Conservation (phyloP, 306 rosid genomes). For the Casuarina cunninghamiana region DNA sequence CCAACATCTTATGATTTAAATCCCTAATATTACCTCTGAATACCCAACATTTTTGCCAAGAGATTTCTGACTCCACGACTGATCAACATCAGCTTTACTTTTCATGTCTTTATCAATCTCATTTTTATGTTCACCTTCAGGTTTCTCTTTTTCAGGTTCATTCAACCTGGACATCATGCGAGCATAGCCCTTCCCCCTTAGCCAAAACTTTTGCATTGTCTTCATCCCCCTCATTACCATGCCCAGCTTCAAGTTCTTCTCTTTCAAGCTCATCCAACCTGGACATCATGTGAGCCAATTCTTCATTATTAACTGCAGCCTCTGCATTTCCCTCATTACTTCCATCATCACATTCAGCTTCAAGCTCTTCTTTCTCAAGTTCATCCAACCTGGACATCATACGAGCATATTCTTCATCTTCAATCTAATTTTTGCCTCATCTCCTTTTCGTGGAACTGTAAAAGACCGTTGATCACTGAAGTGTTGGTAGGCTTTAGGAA, state of each 20-base stretch:
- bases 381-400: slow-evolving; percentile 62
- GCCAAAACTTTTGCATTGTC: slow-evolving; percentile 27
- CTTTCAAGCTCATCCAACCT: slow-evolving; percentile 74
- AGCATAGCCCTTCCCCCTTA: slow-evolving; percentile 59
- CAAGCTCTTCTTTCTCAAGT: slow-evolving; percentile 81
- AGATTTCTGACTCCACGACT: slow-evolving; percentile 37
- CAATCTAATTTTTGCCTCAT: slow-evolving; percentile 29
- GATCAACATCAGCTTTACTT: slow-evolving; percentile 36
- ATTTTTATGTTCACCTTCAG: slow-evolving; percentile 50
- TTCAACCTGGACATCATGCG: slow-evolving; percentile 55
- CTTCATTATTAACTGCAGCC: slow-evolving; percentile 45
- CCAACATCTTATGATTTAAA: slow-evolving; percentile 29
- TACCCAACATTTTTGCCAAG: slow-evolving; percentile 26
- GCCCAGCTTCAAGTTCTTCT: slow-evolving; percentile 75
- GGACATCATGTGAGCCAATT: slow-evolving; percentile 52
- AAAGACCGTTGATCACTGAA: slow-evolving; percentile 14
- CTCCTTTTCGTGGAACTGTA: slow-evolving; percentile 46
- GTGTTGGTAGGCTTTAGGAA: background rate
- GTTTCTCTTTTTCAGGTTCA: slow-evolving; percentile 77
- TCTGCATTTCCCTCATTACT: slow-evolving; percentile 31
- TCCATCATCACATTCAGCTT: slow-evolving; percentile 44
- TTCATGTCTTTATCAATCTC: slow-evolving; percentile 41
- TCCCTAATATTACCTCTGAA: slow-evolving; percentile 44
- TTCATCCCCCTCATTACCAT: slow-evolving; percentile 30
- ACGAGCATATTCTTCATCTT: slow-evolving; percentile 58